phyloP scores from a whole-genome alignment of 345 rosid genomes.

The Reutealis trisperma region DNA sequence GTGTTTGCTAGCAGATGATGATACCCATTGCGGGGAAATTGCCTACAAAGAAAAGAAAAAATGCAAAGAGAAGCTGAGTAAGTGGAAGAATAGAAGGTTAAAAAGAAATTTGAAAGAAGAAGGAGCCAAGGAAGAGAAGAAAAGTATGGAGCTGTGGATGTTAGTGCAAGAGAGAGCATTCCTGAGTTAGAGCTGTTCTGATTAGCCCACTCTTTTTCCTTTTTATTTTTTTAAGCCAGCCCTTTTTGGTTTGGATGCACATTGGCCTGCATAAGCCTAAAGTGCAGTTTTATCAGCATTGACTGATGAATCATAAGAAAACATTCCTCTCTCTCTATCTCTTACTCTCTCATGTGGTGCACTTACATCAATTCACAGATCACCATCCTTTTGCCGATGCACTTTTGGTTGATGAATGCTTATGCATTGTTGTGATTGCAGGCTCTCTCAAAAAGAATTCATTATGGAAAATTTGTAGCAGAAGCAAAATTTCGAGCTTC shows the following conservation, averaged over 20 bases:
- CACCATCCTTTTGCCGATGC: background rate
- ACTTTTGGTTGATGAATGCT: background rate
- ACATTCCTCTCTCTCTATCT: background rate
- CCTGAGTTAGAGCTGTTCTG: background rate
- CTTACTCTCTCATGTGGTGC: background rate
- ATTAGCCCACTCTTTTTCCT: background rate
- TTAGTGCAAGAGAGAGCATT: background rate
- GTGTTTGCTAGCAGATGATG: no score
- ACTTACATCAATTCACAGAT: background rate
- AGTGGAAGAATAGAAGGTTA: no score
- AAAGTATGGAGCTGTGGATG: no score
- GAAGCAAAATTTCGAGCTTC: constrained; percentile 80
- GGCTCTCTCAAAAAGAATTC: constrained; percentile 92
- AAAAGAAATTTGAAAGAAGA: no score
- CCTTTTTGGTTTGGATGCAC: background rate
- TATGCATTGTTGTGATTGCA: constrained; percentile 26
- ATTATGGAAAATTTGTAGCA: constrained; percentile 92
- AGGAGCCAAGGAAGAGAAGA: no score
- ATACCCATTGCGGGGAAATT: no score
- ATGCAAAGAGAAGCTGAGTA: no score
- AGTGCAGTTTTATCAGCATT: background rate
- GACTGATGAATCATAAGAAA: background rate
- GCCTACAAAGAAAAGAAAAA: no score
- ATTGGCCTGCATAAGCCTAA: no score
- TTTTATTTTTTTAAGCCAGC: background rate